Evolutionary conservation across 1,139 yeast genomes (phyloP), one percentile per base, ranked within the genome.

Genomic region (Komagataea norvegica): DNA sequence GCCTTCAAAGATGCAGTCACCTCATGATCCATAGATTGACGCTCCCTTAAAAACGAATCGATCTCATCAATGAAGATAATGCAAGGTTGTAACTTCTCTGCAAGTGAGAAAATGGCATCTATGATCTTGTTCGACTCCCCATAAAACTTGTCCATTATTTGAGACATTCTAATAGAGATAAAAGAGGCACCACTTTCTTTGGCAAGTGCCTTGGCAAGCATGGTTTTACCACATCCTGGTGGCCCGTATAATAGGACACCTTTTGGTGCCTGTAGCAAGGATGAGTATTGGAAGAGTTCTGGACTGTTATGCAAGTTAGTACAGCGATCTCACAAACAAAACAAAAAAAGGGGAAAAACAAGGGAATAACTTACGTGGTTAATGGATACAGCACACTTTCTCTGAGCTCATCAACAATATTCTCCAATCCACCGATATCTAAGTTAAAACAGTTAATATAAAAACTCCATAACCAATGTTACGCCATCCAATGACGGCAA

Each of bases 121-220:
- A 89, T 94, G 33, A 89, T 79, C 64, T 91, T 91, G 61, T 91
- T 91, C 33, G 93, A 80, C 60, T 91, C 98, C 15, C 98, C 98
- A 59, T 87, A 91, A 96, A 96, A 91, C 61, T 91, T 91, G 64
- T 93, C 97, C 93, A 91, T 86, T 17, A 91, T 77, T 1, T 93
- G 81, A 7, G 96, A 87, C 94, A 91, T 86, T 60, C 95, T 74
- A 39, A 91, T 83, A 57, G 89, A 88, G 38, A 91, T 73, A 61
- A 91, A 91, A 52, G 83, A 87, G 0, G 98, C 97, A 0, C 89
- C 89, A 51, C 94, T 81, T 59, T 89, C 96, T 56, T 91, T 91
- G 35, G 99, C 99, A 37, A 91, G 97, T 9, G 98, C 99, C 61
- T 98, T 80, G 3, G 99, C 99, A 96, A 91, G 88, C 52, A 91